These are phyloP conservation scores for Mycena capillaripes DNA, from an alignment of 768 basidiomycete species.

Conservation along the genomic window DNA sequence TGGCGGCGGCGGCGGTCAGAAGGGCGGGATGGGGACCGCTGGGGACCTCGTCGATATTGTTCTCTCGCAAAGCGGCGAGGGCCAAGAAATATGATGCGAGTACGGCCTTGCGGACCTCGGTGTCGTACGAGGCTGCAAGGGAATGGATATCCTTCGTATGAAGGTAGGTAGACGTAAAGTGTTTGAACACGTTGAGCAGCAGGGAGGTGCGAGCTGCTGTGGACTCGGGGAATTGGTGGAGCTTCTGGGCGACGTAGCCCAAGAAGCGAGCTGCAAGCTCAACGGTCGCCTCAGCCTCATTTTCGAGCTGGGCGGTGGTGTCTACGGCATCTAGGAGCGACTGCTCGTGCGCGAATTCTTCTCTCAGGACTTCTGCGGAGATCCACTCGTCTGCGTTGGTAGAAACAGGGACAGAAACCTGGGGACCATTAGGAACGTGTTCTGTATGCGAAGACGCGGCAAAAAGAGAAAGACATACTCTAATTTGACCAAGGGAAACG, in stretches of 20 bases:
- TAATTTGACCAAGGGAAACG: conserved; percentile 62
- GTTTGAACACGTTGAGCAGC: conserved; percentile 79
- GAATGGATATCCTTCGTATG: conserved; percentile 83
- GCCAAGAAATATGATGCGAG: conserved; percentile 86
- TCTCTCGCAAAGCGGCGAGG: conserved; percentile 75
- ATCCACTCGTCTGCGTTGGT: conserved; percentile 90
- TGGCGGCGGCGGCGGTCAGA: conserved; percentile 69
- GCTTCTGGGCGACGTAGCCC: conserved; percentile 76
- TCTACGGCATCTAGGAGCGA: conserved; percentile 70
- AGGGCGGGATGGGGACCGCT: conserved; percentile 76
- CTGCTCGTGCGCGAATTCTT: conserved; percentile 84
- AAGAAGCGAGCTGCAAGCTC: conserved; percentile 90
- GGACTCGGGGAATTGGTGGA: conserved; percentile 69
- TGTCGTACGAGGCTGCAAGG: conserved; percentile 80
- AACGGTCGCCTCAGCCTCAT: conserved; percentile 74
- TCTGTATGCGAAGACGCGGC: conserved; percentile 21
- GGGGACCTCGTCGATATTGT: conserved; percentile 69
- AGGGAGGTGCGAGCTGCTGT: conserved; percentile 70
- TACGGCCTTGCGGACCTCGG: conserved; percentile 82
- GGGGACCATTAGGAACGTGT: conserved; percentile 26
- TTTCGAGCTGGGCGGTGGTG: conserved; percentile 64
- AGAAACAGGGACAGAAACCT: conserved; percentile 92
- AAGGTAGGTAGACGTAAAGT: conserved; percentile 86
- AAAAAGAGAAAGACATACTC: conserved; percentile 54
- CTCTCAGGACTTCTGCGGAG: conserved; percentile 90